phyloP scores from a whole-genome alignment of 2,329 filamentous ascomycete genomes.

The Diaporthe helianthi region DNA sequence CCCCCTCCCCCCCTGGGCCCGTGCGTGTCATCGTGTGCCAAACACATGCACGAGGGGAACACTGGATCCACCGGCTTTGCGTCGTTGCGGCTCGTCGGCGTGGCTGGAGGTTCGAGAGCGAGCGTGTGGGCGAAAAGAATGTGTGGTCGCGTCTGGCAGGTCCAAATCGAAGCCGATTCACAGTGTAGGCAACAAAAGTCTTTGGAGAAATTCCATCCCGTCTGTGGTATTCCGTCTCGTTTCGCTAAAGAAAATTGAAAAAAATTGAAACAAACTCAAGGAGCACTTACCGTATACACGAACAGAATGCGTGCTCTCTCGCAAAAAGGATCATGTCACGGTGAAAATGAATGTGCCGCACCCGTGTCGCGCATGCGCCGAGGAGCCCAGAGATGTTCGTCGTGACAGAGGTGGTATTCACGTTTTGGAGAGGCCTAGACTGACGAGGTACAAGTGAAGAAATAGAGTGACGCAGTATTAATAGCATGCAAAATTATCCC shows the following conservation, averaged over 20 bases:
- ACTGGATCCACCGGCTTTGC: slow-evolving; percentile 2
- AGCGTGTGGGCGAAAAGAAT: background rate
- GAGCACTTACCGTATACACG: background rate
- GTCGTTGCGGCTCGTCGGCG: background rate
- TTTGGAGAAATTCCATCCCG: background rate
- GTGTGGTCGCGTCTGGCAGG: background rate
- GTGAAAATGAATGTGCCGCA: too few species aligned
- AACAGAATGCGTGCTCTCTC: background rate
- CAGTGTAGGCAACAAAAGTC: background rate
- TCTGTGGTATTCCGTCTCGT: background rate
- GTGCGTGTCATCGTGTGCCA: background rate
- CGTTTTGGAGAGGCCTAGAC: slow-evolving; percentile 33
- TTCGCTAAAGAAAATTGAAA: background rate
- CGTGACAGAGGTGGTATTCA: slow-evolving; percentile 34
- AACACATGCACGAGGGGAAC: slow-evolving; percentile 1
- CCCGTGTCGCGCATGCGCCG: background rate
- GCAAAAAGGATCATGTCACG: background rate
- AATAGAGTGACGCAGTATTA: slow-evolving; percentile 36
- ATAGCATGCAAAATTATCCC: slow-evolving; percentile 35
- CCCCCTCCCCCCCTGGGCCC: background rate
- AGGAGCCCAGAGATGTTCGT: background rate
- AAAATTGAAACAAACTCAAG: background rate
- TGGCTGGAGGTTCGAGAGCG: background rate
- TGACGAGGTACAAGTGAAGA: slow-evolving; percentile 34
- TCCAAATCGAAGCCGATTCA: too few species aligned